Base-by-base conservation (phyloP, 768 basidiomycete genomes). In the Russula compacta region DNA sequence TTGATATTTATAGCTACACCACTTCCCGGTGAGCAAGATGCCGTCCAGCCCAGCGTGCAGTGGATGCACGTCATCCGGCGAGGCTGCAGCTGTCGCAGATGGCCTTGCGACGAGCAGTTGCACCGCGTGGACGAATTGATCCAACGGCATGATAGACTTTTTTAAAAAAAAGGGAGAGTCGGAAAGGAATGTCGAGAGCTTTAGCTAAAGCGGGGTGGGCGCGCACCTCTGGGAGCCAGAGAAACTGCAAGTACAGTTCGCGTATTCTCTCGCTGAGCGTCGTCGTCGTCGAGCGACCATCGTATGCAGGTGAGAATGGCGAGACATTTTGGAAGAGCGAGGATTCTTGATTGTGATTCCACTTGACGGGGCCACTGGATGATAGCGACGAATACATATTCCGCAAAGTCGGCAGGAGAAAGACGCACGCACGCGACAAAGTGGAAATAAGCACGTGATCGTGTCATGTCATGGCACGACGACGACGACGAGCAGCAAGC, bases 1-100 rank as follows among this genome's bases (percentile, higher is more conserved):
- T 70, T 88, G 88, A 68, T 86, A 79, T 59, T 77, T 77, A 43
- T 87, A 72, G 0, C 82, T 79, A 60, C 81, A 89, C 87, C 87
- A 90, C 83, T 89, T 86, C 78, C 87, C 83, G 0, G 84, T 84
- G 43, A 85, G 78, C 29, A 91, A 76, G 9, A 90, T 67, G 0
- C 83, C 82, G n/a, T 82, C 81, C 19, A 92, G 71, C 21, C 80
- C 67, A 0, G 74, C 69, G 65, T 87, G 85, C 2, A 89, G 74
- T 0, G 84, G 82, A 59, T 86, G 84, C 2, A 72, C 39, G n/a
- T 58, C 61, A 5, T 43, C 71, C 7, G 70, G 58, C 40, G 65
- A 43, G 4, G 74, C 47, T 12, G 46, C 24, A 29, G 24, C 3
- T 2, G 72, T 73, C 42, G 74, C 51, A 12, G 70, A 64, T 15